Base-by-base conservation (phyloP, 352 stramenopile species). In the Phytophthora tentaculata region DNA sequence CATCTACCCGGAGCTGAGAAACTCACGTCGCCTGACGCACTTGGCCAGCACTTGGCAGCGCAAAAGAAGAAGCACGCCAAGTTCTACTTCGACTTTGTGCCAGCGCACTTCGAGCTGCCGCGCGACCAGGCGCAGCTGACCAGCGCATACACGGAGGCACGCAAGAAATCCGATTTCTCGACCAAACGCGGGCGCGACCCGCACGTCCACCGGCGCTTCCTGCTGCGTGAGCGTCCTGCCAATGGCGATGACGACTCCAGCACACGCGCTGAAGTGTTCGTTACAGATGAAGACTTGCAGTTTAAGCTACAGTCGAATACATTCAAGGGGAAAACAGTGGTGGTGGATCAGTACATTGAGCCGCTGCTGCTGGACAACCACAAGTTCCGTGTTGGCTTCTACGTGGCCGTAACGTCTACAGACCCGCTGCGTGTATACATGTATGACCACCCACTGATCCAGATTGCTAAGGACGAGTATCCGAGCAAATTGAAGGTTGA, bases 321-420 rank as follows among this genome's bases (percentile, higher is more conserved):
- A 20, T 86, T 87, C 50, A 70, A 85, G 41, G 80, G 75, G 23
- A 88, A 89, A 58, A 47, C 55, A 22, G 71, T 94, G 16, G 76
- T 91, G 29, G 80, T 92, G 24, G 76, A 86, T 44, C 70, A 90
- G 57, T 97, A 95, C 67, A 70, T 95, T 14, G 87, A 97, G 67
- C 91, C 91, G 32, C 81, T 92, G 28, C 77, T 97, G 20, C 70
- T 97, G 22, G 89, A 96, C 52, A 88, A 83, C 45, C 83, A 94
- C 79, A 96, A 97, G 70, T 96, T 96, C 64, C 81, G 88, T 51
- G 84, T 96, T 32, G 84, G 91, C 2, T 91, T 96, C 63, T 97
- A 97, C 69, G 91, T 96, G 20, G 73, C 78, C 5, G 73, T 97
- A 23, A 94, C 88, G 17, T 96, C 83, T 39, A 61, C 94, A 1